phyloP scores from a whole-genome alignment of 1,284 basidiomycete genomes.

The Waitea zeae region DNA sequence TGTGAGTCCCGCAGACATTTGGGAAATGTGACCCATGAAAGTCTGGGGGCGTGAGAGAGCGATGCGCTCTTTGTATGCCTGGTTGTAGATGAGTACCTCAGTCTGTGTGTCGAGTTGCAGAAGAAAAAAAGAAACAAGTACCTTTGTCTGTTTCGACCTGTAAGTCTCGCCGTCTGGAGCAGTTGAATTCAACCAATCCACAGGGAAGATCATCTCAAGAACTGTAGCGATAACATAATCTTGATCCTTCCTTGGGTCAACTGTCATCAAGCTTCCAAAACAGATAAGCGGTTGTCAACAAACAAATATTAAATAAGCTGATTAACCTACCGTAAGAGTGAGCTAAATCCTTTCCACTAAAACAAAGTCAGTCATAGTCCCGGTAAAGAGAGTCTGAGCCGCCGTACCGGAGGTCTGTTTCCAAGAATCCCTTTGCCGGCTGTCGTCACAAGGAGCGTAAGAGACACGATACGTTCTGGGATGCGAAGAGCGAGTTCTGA shows the following conservation, averaged over 20 bases:
- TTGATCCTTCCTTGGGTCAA: constrained; percentile 31
- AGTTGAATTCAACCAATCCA: constrained; percentile 34
- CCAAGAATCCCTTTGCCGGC: no score
- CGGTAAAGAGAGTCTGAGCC: no score
- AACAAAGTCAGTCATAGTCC: no score
- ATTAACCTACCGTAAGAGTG: constrained; percentile 20
- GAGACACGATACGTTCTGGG: constrained; percentile 46
- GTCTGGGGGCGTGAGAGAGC: constrained; percentile 40
- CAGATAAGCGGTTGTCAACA: no score
- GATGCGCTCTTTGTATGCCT: constrained; percentile 37
- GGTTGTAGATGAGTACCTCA: constrained; percentile 1
- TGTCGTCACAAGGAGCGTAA: constrained; percentile 55
- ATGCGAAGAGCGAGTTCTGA: constrained; percentile 51
- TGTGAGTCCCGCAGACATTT: constrained; percentile 56
- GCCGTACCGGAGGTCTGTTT: no score
- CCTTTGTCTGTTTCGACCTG: constrained; percentile 16
- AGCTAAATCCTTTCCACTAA: constrained; percentile 28
- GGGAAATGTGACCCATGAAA: constrained; percentile 49
- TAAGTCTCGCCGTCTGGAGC: constrained; percentile 41
- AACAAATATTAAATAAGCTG: no score
- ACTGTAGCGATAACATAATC: constrained; percentile 32
- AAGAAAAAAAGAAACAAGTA: constrained; percentile 2
- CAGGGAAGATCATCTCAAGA: constrained; percentile 45
- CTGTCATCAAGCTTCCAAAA: no score
- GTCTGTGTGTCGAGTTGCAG: not conserved